Evolutionary conservation across 2,329 filamentous ascomycete species (phyloP), one percentile per base, ranked within the genome.

Genomic region (Cladosporium velox): DNA sequence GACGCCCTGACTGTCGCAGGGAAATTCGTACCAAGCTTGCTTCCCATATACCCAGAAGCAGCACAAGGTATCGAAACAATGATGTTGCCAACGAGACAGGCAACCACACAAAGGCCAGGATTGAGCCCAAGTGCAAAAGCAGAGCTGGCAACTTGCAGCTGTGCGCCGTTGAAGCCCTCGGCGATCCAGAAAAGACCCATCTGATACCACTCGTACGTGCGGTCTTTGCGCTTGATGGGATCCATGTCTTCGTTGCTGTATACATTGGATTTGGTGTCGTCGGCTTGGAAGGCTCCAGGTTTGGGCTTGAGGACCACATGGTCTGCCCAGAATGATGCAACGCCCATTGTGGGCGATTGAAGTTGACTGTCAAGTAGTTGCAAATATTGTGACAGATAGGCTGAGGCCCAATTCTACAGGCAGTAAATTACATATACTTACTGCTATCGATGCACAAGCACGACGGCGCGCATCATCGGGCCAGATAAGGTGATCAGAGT

Each of bases 151-250:
- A 65, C 65, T 51, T 69, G 62, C 14, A 67, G 51, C 41, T 66
- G 52, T 8, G 66, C 54, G 38, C 65, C 59, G 28, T 67, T 67
- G 64, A 67, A 69, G n/a, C 64, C 67, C 58, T 69, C 66, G n/a
- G 67, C 67, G 28, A 69, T 65, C 66, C 67, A 69, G 60, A 66
- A 68, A 11, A 60, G 59, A 14, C 59, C 64, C 24, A 68, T 61
- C 18, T 66, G 64, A 55, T 66, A 66, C 66, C 64, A 66, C 26
- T 66, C 59, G 54, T 65, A 68, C 15, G 59, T 67, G 41, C 64
- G 66, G 26, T 65, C 64, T 26, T 66, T 52, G 35, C 59, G 65
- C 18, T 51, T 61, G 14, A 68, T 60, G 1, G 66, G 66, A 21
- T 64, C 64, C 21, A 66, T 61, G 34, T 68, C 66, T 52, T 66